Evolutionary conservation across 345 rosid species (phyloP), one percentile per base, ranked within the genome.

Genomic region (Syzygium aqueum): DNA sequence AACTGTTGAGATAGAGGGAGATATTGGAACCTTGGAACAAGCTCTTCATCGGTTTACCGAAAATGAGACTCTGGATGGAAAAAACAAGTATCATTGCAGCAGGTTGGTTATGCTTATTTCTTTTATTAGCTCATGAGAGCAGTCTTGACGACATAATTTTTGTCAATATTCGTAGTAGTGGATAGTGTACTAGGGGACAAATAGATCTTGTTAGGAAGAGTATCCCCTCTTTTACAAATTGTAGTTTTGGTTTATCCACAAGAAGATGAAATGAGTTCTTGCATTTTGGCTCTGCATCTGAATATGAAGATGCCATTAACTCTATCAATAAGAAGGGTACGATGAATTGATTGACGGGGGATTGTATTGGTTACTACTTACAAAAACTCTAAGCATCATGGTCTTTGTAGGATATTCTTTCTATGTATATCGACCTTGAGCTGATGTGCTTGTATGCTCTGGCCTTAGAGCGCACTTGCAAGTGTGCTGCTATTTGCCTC

Each of bases 1-100:
- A 84, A 93, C 99, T 11, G 97, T 98, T 90, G 99, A 98, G 93
- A 96, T 96, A 87, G 98, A 92, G 86, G 99, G 99, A 84, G 97
- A 94, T 85, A 92, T 96, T 89, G 93, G 92, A 84, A 96, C 93
- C 88, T 94, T 98, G 85, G 99, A 98, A 91, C 99, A 95, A 89
- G 99, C 98, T 84, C 96, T 98, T 89, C 92, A 88, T 85, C 95
- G 92, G 85, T 98, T 96, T 90, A 96, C 99, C 0, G 85, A 94
- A 89, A 94, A 95, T 33, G 99, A 98, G 92, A 91, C 94, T 90
- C 94, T 98, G 88, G 99, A 98, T 93, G 99, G 99, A 85, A 98
- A 96, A 86, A 98, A 98, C 90, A 98, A 96, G 91, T 98, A 98
- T 92, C 91, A 90, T 53, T 98, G 99, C 87, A 85, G 93, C 94